These are phyloP conservation scores for Immersiporthe knoxdaviesiana DNA, from an alignment of 2,329 filamentous ascomycete species.

Conservation along the genomic window DNA sequence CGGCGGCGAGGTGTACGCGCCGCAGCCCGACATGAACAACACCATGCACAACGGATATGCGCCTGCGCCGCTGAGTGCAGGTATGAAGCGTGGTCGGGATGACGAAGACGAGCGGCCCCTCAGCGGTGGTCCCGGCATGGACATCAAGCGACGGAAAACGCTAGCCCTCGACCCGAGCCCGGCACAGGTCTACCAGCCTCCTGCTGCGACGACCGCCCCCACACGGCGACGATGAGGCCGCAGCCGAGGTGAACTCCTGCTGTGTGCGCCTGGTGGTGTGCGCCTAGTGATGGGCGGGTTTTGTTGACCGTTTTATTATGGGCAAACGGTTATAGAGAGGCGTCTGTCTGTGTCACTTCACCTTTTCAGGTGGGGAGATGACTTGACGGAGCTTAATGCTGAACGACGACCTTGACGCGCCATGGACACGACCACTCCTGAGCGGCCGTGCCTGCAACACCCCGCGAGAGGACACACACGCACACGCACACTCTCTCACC, in stretches of 20 bases:
- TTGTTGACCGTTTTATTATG: too few species aligned
- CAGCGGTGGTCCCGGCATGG: constrained; percentile 36
- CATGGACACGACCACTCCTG: constrained; percentile 15
- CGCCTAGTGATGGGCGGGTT: too few species aligned
- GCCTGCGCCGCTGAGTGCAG: constrained; percentile 62
- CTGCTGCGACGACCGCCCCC: constrained; percentile 36
- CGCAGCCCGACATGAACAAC: constrained; percentile 61
- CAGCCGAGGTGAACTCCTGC: not conserved
- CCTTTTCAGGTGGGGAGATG: constrained; percentile 20
- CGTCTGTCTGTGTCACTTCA: too few species aligned
- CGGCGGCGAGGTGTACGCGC: constrained; percentile 70
- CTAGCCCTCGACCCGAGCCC: constrained; percentile 38
- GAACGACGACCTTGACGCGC: constrained; percentile 18
- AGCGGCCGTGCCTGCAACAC: not conserved
- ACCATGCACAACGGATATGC: constrained; percentile 66
- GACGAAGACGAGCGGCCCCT: constrained; percentile 47
- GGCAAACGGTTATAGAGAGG: too few species aligned
- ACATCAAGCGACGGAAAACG: constrained; percentile 43
- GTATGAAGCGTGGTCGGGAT: constrained; percentile 47
- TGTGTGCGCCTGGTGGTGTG: constrained; percentile 13
- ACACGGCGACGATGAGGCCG: constrained; percentile 27
- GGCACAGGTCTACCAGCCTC: constrained; percentile 38
- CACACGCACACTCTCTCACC: too few species aligned
- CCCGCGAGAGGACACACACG: too few species aligned
- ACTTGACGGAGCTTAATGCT: constrained; percentile 28